Evolutionary conservation across 2,329 filamentous ascomycete genomes (phyloP), one percentile per base, ranked within the genome.

Genomic region (Ophiocordyceps sinensis): DNA sequence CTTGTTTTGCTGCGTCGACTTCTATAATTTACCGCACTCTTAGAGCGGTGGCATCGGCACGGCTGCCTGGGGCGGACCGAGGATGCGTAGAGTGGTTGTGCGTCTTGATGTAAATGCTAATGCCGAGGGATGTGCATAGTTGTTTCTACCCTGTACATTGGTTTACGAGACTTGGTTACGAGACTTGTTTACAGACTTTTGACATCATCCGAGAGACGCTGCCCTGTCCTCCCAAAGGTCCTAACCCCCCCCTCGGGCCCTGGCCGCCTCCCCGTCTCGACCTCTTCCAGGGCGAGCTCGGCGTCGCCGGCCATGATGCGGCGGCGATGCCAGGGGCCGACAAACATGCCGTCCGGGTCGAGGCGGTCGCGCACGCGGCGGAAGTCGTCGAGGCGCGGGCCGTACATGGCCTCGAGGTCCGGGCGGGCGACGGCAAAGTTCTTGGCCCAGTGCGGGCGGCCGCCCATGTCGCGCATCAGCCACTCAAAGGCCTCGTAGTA

Each of bases 401-500:
- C 80, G 56, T 91, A 93, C 58, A 85, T 76, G 1, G 60, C 57
- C 44, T 75, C 70, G 36, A 94, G 70, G 28, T 84, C 76, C 0
- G 65, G 53, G 11, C 73, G 70, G 4, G 73, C 68, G 9, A 71
- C 70, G 37, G 69, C 66, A 59, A 93, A 94, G 58, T 94, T 94
- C 71, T 94, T 94, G 8, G 87, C 87, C 85, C 87, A 94, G 61
- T 94, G 87, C 15, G 87, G 87, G 37, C 75, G 75, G 9, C 82
- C 87, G 40, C 82, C 84, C 50, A 93, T 67, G 36, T 93, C 83
- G 44, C 77, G 79, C 87, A 94, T 94, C 37, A 94, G 67, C 70
- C 81, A 89, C 60, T 94, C 87, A 49, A 94, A 94, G 1, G 82
- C 87, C 60, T 88, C 72, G 59, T 94, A 94, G 66, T 94, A 94